Conservation (phyloP, 2,329 filamentous ascomycete species). For the Aspergillus sp. region DNA sequence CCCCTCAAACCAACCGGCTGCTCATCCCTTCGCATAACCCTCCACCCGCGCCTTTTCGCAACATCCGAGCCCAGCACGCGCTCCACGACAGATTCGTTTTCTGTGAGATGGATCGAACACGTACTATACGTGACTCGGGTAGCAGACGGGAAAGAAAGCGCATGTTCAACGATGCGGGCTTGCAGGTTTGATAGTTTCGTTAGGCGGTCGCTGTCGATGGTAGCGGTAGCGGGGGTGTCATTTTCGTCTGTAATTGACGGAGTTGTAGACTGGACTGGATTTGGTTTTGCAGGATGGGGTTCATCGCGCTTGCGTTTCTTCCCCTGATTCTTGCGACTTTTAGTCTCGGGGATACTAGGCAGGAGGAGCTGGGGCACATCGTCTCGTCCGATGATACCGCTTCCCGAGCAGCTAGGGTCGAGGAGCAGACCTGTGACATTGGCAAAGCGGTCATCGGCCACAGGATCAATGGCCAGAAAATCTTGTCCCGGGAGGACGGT, state of each 20-base stretch:
- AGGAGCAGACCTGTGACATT: constrained; percentile 76
- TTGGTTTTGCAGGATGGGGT: constrained; percentile 10
- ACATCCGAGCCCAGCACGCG: constrained; percentile 61
- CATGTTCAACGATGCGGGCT: constrained; percentile 71
- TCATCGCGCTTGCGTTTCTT: constrained; percentile 41
- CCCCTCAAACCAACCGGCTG: constrained; percentile 69
- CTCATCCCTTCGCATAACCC: constrained; percentile 60
- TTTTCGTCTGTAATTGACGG: constrained; percentile 32
- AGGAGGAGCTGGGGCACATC: constrained; percentile 65
- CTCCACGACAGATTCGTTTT: constrained; percentile 82
- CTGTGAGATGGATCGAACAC: constrained; percentile 77
- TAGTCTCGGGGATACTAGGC: constrained; percentile 26
- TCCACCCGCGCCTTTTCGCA: constrained; percentile 66
- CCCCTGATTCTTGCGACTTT: constrained; percentile 11
- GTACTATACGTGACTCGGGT: constrained; percentile 82
- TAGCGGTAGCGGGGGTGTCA: constrained; percentile 20
- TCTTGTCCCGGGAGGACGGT: constrained; percentile 68
- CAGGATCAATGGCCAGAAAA: constrained; percentile 69
- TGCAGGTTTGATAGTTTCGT: constrained; percentile 74
- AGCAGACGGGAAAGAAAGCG: constrained; percentile 71
- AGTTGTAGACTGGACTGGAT: background rate
- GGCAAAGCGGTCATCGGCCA: constrained; percentile 49
- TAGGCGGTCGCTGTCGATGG: constrained; percentile 57
- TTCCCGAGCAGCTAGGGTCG: constrained; percentile 92
- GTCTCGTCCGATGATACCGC: constrained; percentile 85